Evolutionary conservation across 768 basidiomycete genomes (phyloP).

Genomic region (Psilocybe azurescens): DNA sequence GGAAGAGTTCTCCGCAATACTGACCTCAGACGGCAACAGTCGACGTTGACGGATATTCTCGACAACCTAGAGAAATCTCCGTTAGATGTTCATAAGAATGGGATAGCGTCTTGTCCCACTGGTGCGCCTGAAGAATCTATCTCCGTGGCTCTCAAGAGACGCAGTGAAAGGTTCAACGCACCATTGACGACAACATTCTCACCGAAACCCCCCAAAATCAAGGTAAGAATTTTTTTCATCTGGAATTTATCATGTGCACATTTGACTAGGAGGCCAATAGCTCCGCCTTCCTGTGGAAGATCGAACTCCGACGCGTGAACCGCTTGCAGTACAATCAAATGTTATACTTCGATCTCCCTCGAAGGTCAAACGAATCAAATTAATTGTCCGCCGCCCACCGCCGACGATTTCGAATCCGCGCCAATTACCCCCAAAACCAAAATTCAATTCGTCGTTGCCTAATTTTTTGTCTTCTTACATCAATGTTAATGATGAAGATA

Average conservation of each 20-base stretch:
- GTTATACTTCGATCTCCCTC: neutral
- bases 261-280: neutral
- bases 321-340: constrained; percentile 2
- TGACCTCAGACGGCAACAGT: neutral
- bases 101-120: neutral
- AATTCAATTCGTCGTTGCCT: constrained; percentile 57
- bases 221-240: constrained; percentile 8
- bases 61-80: neutral
- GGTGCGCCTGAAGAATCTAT: constrained; percentile 18
- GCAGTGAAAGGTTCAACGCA: constrained; percentile 13
- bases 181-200: neutral
- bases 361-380: constrained; percentile 63
- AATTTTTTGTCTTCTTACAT: constrained; percentile 68
- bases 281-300: constrained; percentile 5
- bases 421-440: constrained; percentile 64
- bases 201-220: constrained; percentile 13
- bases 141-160: constrained; percentile 9
- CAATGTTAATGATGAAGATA: constrained; percentile 44
- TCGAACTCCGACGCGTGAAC: neutral
- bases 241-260: neutral
- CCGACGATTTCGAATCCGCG: constrained; percentile 65
- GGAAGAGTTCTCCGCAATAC: neutral
- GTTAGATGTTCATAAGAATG: neutral
- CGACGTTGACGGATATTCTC: neutral
- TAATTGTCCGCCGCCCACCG: constrained; percentile 70